Evolutionary conservation across 1,284 basidiomycete species (phyloP).

Genomic region (Apiotrichum porosum): DNA sequence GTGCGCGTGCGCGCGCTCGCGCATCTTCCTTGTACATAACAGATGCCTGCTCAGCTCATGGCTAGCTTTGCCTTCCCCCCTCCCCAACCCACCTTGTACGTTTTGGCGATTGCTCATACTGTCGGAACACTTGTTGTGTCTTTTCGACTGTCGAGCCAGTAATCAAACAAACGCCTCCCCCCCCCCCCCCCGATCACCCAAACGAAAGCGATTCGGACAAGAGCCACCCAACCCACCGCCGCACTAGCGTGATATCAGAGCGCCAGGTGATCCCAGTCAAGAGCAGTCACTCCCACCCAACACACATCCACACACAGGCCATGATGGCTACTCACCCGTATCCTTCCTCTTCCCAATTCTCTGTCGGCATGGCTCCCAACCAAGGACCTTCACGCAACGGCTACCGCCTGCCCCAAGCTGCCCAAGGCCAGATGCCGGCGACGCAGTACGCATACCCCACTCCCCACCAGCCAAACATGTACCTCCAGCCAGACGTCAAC

Average conservation of each 20-base stretch:
- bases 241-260: too few species aligned
- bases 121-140: too few species aligned
- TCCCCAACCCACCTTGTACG: background rate
- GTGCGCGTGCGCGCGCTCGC: background rate
- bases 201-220: too few species aligned
- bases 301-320: too few species aligned
- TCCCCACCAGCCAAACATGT: slow-evolving; percentile 2
- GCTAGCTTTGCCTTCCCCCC: background rate
- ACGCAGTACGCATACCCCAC: background rate
- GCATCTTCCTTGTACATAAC: background rate
- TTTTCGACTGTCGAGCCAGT: too few species aligned
- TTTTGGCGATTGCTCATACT: too few species aligned
- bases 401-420: slow-evolving; percentile 3
- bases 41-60: too few species aligned
- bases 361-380: slow-evolving; percentile 1
- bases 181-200: too few species aligned
- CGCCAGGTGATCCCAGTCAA: too few species aligned
- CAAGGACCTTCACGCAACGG: slow-evolving; percentile 8
- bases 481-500: slow-evolving; percentile 10
- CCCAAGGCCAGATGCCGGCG: background rate
- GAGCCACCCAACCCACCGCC: too few species aligned
- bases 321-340: slow-evolving; percentile 18
- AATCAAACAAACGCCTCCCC: too few species aligned
- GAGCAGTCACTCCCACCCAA: too few species aligned
- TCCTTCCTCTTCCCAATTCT: slow-evolving; percentile 7